phyloP scores from a whole-genome alignment of 352 stramenopile species.

The Chrysophaeum taylorii region DNA sequence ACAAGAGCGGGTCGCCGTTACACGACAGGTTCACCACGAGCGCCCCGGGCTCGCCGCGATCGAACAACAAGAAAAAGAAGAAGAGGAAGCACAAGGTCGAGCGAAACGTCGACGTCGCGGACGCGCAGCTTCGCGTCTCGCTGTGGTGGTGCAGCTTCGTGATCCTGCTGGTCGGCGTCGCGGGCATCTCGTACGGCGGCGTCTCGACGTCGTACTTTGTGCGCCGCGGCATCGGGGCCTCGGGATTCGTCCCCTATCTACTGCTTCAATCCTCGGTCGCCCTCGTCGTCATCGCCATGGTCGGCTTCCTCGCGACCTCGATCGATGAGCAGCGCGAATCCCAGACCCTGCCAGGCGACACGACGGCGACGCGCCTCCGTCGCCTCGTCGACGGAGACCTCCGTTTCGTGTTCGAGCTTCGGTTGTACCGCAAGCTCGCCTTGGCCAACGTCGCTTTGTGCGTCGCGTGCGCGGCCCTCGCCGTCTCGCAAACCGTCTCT shows the following conservation, averaged over 20 bases:
- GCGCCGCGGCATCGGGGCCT: background rate
- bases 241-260: constrained; percentile 9
- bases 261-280: background rate
- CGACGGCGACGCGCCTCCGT: background rate
- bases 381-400: background rate
- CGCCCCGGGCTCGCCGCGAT: no score
- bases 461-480: background rate
- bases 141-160: background rate
- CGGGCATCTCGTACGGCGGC: background rate
- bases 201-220: constrained; percentile 1
- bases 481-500: no score
- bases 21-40: no score
- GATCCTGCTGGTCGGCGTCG: background rate
- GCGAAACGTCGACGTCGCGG: background rate
- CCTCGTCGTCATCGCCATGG: background rate
- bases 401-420: background rate
- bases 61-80: no score
- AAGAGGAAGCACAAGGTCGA: no score
- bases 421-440: background rate
- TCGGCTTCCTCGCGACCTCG: background rate
- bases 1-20: no score
- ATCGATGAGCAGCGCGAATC: no score
- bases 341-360: no score
- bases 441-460: background rate
- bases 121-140: background rate